These are phyloP conservation scores for Chrysopogon serrulatus DNA, from an alignment of 176 grass and related monocot species.

Conservation along the genomic window DNA sequence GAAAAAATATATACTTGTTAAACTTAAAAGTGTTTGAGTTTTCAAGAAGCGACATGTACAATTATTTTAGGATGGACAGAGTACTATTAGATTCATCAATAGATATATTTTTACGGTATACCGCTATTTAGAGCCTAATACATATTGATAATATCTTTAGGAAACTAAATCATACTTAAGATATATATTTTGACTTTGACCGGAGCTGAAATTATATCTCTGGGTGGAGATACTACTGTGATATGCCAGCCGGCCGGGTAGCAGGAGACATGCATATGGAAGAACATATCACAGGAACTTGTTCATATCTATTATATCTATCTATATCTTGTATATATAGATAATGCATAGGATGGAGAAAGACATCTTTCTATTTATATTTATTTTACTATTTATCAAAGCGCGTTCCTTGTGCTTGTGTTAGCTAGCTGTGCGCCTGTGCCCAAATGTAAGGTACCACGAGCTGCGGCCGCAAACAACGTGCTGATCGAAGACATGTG, in stretches of 20 bases:
- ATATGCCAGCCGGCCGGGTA: too few relatives aligned
- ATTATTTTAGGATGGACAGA: background rate
- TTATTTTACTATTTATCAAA: background rate
- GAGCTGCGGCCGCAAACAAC: background rate
- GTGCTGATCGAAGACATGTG: background rate
- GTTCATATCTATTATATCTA: background rate
- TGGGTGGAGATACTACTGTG: too few relatives aligned
- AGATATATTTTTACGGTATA: background rate
- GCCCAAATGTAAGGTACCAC: too few relatives aligned
- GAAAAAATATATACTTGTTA: background rate
- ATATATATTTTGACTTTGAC: too few relatives aligned
- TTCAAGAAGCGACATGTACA: background rate
- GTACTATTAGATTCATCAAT: background rate
- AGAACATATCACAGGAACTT: background rate
- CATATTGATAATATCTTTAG: background rate
- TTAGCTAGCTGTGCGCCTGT: too few relatives aligned
- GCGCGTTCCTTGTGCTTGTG: too few relatives aligned
- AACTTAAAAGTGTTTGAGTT: background rate
- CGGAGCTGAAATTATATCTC: too few relatives aligned
- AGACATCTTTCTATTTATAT: too few relatives aligned
- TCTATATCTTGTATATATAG: background rate
- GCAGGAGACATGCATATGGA: too few relatives aligned
- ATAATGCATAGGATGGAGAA: too few relatives aligned
- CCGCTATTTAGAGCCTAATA: background rate
- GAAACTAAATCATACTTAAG: background rate